phyloP scores from a whole-genome alignment of 2,329 filamentous ascomycete species.

The Penicillium sp. region DNA sequence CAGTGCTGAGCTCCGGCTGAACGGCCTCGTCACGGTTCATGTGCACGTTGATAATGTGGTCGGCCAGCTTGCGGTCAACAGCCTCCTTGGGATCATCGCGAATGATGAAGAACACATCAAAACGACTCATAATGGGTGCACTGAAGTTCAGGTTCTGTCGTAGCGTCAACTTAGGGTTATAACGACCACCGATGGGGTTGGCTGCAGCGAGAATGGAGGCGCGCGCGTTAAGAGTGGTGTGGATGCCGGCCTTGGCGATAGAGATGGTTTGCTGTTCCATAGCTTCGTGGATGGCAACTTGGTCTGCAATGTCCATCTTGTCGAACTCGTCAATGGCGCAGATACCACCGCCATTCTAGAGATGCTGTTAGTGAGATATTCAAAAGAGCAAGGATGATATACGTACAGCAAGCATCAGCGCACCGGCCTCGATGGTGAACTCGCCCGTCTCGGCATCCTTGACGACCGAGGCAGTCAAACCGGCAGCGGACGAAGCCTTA shows the following conservation, averaged over 20 bases:
- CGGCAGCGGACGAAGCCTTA: conserved; percentile 95
- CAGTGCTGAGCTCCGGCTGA: conserved; percentile 90
- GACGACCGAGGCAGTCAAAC: conserved; percentile 94
- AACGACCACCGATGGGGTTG: conserved; percentile 91
- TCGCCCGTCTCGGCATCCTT: conserved; percentile 99
- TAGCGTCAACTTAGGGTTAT: conserved; percentile 94
- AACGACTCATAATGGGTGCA: conserved; percentile 98
- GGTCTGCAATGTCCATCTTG: conserved; percentile 98
- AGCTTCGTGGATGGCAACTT: conserved; percentile 98
- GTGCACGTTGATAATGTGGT: conserved; percentile 94
- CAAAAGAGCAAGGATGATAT: background rate
- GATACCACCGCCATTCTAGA: conserved; percentile 77
- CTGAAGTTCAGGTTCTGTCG: conserved; percentile 98
- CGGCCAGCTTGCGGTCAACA: conserved; percentile 86
- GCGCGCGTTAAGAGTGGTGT: conserved; percentile 93
- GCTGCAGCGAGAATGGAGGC: conserved; percentile 95
- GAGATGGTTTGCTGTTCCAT: conserved; percentile 99
- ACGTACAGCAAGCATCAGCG: conserved; percentile 84
- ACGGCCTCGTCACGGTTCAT: conserved; percentile 91
- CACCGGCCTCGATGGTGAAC: conserved; percentile 97
- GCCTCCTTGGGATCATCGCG: conserved; percentile 95
- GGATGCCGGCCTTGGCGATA: conserved; percentile 97
- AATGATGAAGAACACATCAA: conserved; percentile 98
- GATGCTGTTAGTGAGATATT: background rate
- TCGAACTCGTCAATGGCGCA: conserved; percentile 99